Conservation (phyloP, 1,139 yeast genomes). For the Hyphopichia pseudoburtonii region DNA sequence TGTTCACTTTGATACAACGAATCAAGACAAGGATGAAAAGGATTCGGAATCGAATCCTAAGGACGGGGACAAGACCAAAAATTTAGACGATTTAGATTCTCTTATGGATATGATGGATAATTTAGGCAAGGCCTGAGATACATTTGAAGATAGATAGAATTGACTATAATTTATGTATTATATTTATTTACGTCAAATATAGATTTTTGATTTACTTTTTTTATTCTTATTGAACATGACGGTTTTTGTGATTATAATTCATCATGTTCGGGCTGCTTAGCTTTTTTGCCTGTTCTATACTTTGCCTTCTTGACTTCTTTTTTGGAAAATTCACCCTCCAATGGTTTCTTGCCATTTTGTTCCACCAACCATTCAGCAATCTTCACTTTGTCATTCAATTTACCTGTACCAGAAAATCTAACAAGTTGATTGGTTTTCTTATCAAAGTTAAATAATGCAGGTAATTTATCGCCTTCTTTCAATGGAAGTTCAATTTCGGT, state of each 20-base stretch:
- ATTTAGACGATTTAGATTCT: constrained; percentile 29
- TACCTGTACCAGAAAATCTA: constrained; percentile 21
- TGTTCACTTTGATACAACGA: constrained; percentile 12
- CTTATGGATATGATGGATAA: constrained; percentile 40
- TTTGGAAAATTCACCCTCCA: constrained; percentile 42
- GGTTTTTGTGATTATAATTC: constrained; percentile 26
- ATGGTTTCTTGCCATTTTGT: constrained; percentile 26
- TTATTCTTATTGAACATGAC: too few species aligned
- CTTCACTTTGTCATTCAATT: constrained; percentile 30
- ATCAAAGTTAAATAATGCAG: constrained; percentile 31
- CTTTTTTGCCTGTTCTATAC: constrained; percentile 31
- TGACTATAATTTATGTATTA: not conserved
- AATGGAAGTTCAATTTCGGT: constrained; percentile 21
- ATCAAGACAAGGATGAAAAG: constrained; percentile 10
- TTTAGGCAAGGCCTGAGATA: constrained; percentile 23
- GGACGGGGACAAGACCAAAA: constrained; percentile 14
- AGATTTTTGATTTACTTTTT: constrained; percentile 1
- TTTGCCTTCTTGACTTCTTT: constrained; percentile 29
- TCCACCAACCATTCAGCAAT: constrained; percentile 37
- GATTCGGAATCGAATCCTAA: constrained; percentile 8
- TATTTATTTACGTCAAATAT: not conserved
- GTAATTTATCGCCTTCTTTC: constrained; percentile 19
- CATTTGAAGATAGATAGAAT: not conserved
- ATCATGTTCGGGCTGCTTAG: constrained; percentile 27
- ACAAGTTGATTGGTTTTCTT: constrained; percentile 18